Evolutionary conservation across 2,329 filamentous ascomycete species (phyloP), one percentile per base, ranked within the genome.

Genomic region (Westerdykella sp.): DNA sequence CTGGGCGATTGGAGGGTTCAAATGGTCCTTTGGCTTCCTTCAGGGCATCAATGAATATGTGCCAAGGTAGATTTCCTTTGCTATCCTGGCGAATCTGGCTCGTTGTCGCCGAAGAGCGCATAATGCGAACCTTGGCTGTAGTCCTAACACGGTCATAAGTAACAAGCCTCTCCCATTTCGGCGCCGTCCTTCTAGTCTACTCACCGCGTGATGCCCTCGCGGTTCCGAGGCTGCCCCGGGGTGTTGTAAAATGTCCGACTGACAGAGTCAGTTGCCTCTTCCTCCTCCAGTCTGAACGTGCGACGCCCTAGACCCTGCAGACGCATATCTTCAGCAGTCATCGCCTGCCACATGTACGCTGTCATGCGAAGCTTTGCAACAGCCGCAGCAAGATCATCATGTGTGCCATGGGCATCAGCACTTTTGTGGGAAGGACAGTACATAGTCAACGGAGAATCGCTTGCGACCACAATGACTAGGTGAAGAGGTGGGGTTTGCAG

Each of bases 271-370:
- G 38, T 37, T 1, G 44, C 47, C 57, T 55, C 63, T 39, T 62
- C 58, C 35, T 63, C 60, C n/a, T 65, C 62, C 6, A 65, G 40
- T 7, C 62, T 45, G 40, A 65, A 63, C 1, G 55, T 48, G 10
- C 59, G 54, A 32, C 60, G 40, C 15, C 55, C 60, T 14, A 58
- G 48, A 3, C 55, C 55, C 39, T 59, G 56, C 14, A 42, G 18
- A 1, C 55, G 52, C 49, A 63, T 42, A 32, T 63, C 59, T 44
- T 64, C 60, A 1, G 60, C 62, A n/a, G 58, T 62, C 49, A 60
- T 50, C 12, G 60, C 60, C 43, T 65, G 60, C 60, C 60, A 64
- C 60, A 64, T 63, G 45, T 61, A 62, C 2, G 62, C 60, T 6
- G 60, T 55, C 52, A 60, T 62, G n/a, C 60, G 54, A 11, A 64